Evolutionary conservation across 192 early-diverging fungal species (phyloP), one percentile per base, ranked within the genome.

Genomic region (Coemansia sp.): DNA sequence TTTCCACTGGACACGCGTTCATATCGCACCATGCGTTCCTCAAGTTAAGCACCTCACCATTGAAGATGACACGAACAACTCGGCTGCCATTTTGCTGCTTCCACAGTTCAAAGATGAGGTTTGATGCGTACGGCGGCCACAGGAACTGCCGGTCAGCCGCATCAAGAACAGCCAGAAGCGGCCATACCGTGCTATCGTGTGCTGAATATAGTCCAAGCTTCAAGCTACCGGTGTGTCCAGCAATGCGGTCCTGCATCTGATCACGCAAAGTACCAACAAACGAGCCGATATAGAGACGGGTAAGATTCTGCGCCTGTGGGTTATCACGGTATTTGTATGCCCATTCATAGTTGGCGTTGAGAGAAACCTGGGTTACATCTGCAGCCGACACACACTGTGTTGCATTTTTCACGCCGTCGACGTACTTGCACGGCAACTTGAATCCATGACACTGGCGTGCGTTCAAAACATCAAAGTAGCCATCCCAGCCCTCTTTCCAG

Each of bases 71-170:
- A 7, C 84, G 79, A 12, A 87, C 65, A 47, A 85, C 75, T 9
- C 66, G 64, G 20, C 74, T 54, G 21, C 60, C 66, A 17, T 77
- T 64, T 2, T 52, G 28, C 54, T 72, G 75, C 54, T 65, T 73
- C 85, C 85, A 87, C 21, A 76, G 57, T 62, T 87, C 84, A 60
- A 85, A 66, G 4, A 81, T 31, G 4, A 87, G 40, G 23, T 83
- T 74, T 3, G 83, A 83, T 14, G 72, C 83, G 47, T 85, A 87
- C 4, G 84, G 77, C 6, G 84, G 85, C 85, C 85, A 87, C 19
- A 74, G 52, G 44, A 64, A 78, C 52, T 69, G 54, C 10, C 31
- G 40, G 57, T 80, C 50, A 9, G 65, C 62, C 1, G 71, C 68
- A 0, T 60, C 70, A 7, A 87, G 68, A 8, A 74, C 59, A 7